A percentile compares a stretch with the other conserved stretches of the same genome.
Evolutionary conservation across 352 stramenopile genomes (phyloP).

Genomic region (Phytophthora sp.): DNA sequence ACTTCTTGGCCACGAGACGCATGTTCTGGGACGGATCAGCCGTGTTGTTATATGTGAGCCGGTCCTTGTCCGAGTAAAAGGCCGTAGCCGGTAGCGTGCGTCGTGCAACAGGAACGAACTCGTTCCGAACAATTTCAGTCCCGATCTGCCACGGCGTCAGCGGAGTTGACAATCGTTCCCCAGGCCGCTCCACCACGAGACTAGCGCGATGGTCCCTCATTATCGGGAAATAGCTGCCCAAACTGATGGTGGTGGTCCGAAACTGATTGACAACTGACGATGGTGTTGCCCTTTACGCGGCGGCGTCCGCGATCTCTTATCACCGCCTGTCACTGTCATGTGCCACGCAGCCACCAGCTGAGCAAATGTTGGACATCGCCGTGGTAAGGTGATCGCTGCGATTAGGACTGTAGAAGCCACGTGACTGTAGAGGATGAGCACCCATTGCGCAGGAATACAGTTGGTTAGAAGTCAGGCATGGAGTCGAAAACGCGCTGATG

Average conservation of each 20-base stretch:
- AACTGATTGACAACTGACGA: constrained; percentile 12
- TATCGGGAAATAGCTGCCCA: not conserved
- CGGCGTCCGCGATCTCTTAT: constrained; percentile 37
- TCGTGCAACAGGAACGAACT: not conserved
- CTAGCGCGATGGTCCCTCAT: constrained; percentile 30
- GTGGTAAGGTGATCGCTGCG: constrained; percentile 3
- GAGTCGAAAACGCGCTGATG: not conserved
- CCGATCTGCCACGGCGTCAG: constrained; percentile 33
- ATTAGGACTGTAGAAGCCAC: constrained; percentile 17
- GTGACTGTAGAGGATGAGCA: constrained; percentile 25
- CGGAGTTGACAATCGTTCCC: constrained; percentile 20
- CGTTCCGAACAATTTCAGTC: constrained; percentile 26
- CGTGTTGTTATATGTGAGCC: constrained; percentile 18
- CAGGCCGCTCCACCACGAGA: constrained; percentile 25
- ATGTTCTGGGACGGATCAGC: constrained; percentile 31
- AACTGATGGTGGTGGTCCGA: not conserved
- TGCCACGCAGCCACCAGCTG: constrained; percentile 25
- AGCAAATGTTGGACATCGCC: not conserved
- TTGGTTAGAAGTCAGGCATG: constrained; percentile 9
- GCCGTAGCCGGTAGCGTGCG: constrained; percentile 28
- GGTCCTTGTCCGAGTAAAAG: constrained; percentile 40
- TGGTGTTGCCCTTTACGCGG: constrained; percentile 16
- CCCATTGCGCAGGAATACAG: constrained; percentile 2
- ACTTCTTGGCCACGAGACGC: constrained; percentile 42
- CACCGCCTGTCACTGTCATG: constrained; percentile 31